Evolutionary conservation across 139 green algal species (phyloP).

Genomic region (Chlorella sp.): DNA sequence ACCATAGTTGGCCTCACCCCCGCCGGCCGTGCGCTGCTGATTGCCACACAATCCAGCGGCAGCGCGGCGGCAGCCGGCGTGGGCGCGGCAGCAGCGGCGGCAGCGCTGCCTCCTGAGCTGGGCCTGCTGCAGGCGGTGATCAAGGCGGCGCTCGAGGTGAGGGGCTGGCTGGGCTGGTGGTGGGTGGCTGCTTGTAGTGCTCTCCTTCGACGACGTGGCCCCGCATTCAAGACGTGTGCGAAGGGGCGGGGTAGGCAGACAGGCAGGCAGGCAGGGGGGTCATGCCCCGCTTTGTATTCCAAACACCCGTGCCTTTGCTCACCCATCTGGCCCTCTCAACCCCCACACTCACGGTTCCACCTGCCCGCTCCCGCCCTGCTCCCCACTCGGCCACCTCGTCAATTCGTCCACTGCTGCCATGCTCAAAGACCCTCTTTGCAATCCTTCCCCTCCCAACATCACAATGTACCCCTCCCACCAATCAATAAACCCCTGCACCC

Average conservation of each 20-base stretch:
- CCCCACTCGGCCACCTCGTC: too few relatives aligned
- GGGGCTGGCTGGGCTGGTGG: not conserved
- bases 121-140: constrained; percentile 40
- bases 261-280: not conserved
- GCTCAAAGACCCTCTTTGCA: too few relatives aligned
- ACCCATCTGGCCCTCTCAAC: not conserved
- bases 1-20: constrained; percentile 64
- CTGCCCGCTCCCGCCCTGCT: too few relatives aligned
- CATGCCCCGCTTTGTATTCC: not conserved
- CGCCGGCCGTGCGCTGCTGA: constrained; percentile 44
- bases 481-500: too few relatives aligned
- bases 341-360: too few relatives aligned
- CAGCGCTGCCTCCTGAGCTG: constrained; percentile 51
- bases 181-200: not conserved
- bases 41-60: constrained; percentile 21
- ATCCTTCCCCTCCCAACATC: too few relatives aligned
- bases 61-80: not conserved
- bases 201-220: not conserved
- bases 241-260: not conserved
- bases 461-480: too few relatives aligned
- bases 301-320: not conserved
- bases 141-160: constrained; percentile 52
- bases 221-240: not conserved
- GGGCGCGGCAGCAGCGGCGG: not conserved
- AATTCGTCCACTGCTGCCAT: too few relatives aligned